phyloP scores from a whole-genome alignment of 768 basidiomycete species.

The Leccinum subgranulosum region DNA sequence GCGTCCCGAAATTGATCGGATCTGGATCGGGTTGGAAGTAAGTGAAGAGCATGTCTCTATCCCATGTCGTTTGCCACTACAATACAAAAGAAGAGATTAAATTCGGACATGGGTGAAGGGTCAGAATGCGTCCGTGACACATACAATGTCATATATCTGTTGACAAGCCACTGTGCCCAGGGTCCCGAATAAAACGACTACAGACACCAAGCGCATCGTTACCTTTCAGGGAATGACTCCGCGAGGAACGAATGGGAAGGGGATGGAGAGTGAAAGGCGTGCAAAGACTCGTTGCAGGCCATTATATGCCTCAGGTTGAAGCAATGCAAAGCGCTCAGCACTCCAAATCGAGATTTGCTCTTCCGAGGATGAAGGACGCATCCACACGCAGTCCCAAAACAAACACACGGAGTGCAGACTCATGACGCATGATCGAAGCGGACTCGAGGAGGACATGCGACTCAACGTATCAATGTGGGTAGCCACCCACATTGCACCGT shows the following conservation, averaged over 20 bases:
- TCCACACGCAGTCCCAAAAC: not conserved
- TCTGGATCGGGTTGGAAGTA: slow-evolving; percentile 29
- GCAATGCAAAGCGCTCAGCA: slow-evolving; percentile 1
- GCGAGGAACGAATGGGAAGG: not conserved
- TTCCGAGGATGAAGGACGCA: not conserved
- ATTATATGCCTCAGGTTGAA: slow-evolving; percentile 16
- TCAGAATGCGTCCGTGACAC: slow-evolving; percentile 12
- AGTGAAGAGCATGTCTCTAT: slow-evolving; percentile 28
- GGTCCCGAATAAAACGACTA: slow-evolving; percentile 14
- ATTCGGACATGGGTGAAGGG: slow-evolving; percentile 3
- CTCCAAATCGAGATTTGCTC: slow-evolving; percentile 4
- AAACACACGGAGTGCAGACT: not conserved
- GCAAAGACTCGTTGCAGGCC: not conserved
- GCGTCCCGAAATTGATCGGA: slow-evolving; percentile 34
- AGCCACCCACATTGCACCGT: not conserved
- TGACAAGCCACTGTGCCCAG: slow-evolving; percentile 36
- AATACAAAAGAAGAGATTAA: not conserved
- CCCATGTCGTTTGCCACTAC: slow-evolving; percentile 56
- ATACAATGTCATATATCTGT: slow-evolving; percentile 54
- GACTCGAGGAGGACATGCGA: not conserved
- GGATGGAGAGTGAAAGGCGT: slow-evolving; percentile 1
- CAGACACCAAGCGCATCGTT: slow-evolving; percentile 18
- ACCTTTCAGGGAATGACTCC: not conserved
- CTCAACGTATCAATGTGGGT: not conserved
- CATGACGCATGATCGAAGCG: not conserved